Base-by-base conservation (phyloP, 768 basidiomycete species). In the Solioccasus polychromus region DNA sequence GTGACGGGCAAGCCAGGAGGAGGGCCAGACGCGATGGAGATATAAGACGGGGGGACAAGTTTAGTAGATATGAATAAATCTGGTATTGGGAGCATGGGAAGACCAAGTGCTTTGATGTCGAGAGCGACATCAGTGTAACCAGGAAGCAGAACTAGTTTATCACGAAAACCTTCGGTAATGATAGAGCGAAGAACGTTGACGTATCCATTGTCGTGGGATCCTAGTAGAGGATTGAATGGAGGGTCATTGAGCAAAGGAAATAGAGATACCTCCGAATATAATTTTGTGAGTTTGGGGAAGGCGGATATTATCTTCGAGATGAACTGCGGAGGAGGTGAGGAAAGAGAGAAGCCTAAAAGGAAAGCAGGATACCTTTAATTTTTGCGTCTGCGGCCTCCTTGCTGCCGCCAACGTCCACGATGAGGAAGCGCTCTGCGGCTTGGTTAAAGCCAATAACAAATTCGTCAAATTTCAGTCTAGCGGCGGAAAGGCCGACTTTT, bases 361-460 rank as follows among this genome's bases (percentile, higher is more conserved):
- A 12, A 39, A 22, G 28, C n/a, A 42, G 42, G 29, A 9, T 52
- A 84, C 86, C 82, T 73, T 83, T 85, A 60, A 88, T 77, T 66
- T 88, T 88, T 35, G 80, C 75, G 62, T 88, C 85, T 23, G 83
- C 85, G 4, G 80, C 82, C 70, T 88, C 85, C 66, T 88, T 88
- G 39, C 73, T 79, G 48, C 68, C 69, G 38, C 85, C 85, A 40
- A 83, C 83, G 62, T 88, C 85, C 25, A 84, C 72, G 67, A 88
- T 79, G 41, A 77, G 63, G 60, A 86, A 87, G 34, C 81, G 75
- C 47, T 80, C 78, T 12, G 77, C 69, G 10, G 84, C 80, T 63
- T 83, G 80, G 61, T 85, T 85, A 58, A 88, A 85, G 8, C 85
- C 85, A 40, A 74, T 63, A 44, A 82, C 64, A 57, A 88, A 88